phyloP scores from a whole-genome alignment of 2,329 filamentous ascomycete genomes.

The Ophiosphaerella narmari region DNA sequence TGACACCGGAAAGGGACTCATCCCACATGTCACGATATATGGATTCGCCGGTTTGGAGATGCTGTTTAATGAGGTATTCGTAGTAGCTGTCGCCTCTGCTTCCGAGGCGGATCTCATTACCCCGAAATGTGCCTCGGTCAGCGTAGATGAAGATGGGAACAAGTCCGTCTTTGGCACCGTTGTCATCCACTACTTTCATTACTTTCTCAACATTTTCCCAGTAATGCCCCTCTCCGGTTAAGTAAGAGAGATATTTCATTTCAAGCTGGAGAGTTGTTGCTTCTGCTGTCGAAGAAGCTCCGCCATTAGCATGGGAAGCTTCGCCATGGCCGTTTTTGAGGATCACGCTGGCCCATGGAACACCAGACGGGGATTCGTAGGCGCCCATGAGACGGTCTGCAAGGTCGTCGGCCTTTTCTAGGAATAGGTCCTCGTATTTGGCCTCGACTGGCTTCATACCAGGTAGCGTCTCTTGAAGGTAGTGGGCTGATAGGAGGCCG shows the following conservation, averaged over 20 bases:
- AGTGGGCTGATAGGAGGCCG: slow-evolving; percentile 89
- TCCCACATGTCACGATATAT: slow-evolving; percentile 94
- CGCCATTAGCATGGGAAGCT: slow-evolving; percentile 79
- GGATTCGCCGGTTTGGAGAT: slow-evolving; percentile 85
- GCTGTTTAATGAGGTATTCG: slow-evolving; percentile 98
- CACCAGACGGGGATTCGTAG: slow-evolving; percentile 83
- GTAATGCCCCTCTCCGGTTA: slow-evolving; percentile 89
- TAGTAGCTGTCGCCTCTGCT: slow-evolving; percentile 98
- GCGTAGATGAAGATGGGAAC: slow-evolving; percentile 91
- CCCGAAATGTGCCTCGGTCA: slow-evolving; percentile 76
- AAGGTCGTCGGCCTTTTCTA: slow-evolving; percentile 93
- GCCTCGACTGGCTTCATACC: slow-evolving; percentile 75
- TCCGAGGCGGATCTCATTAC: slow-evolving; percentile 85
- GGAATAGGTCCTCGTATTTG: slow-evolving; percentile 85
- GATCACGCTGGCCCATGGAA: slow-evolving; percentile 91
- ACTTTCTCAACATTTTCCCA: slow-evolving; percentile 92
- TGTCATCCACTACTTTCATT: slow-evolving; percentile 87
- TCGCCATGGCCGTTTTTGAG: slow-evolving; percentile 77
- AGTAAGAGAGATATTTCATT: slow-evolving; percentile 93
- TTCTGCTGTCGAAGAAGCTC: slow-evolving; percentile 92
- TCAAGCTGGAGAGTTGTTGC: slow-evolving; percentile 91
- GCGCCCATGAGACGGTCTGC: slow-evolving; percentile 85
- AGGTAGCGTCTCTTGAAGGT: slow-evolving; percentile 83
- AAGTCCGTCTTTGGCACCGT: slow-evolving; percentile 77
- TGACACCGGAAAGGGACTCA: slow-evolving; percentile 80